These are phyloP conservation scores for Xylaria venustula DNA, from an alignment of 495 filamentous ascomycete species.

Conservation along the genomic window DNA sequence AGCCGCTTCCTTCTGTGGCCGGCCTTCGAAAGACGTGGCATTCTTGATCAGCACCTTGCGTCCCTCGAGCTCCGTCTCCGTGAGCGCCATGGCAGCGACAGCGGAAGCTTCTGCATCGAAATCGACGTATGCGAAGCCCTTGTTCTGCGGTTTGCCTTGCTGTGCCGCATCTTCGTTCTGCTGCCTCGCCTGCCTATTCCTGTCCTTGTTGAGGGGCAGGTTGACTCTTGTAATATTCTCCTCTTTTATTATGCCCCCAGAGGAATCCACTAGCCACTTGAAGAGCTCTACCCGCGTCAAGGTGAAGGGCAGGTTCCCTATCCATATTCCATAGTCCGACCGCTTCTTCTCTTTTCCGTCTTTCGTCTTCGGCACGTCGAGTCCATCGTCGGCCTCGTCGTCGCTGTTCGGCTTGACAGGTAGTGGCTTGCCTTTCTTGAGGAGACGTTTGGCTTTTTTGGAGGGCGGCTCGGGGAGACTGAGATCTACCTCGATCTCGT, in stretches of 20 bases:
- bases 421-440: constrained; percentile 69
- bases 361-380: constrained; percentile 31
- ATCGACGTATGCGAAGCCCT: constrained; percentile 95
- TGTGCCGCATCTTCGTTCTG: constrained; percentile 37
- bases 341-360: constrained; percentile 48
- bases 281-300: constrained; percentile 68
- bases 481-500: constrained; percentile 87
- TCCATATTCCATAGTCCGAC: constrained; percentile 85
- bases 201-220: constrained; percentile 57
- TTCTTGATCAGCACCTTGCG: constrained; percentile 90
- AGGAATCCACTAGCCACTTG: constrained; percentile 70
- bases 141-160: constrained; percentile 49
- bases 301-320: constrained; percentile 89
- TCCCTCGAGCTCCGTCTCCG: constrained; percentile 71
- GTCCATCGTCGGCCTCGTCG: constrained; percentile 37
- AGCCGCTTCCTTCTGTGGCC: constrained; percentile 51
- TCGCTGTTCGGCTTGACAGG: constrained; percentile 39
- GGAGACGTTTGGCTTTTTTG: constrained; percentile 79
- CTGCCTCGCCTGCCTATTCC: constrained; percentile 24
- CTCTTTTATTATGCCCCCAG: constrained; percentile 60
- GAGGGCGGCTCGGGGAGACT: constrained; percentile 85
- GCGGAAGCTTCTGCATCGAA: constrained; percentile 69
- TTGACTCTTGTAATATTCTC: constrained; percentile 78
- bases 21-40: constrained; percentile 78
- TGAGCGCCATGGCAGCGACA: constrained; percentile 70